Base-by-base conservation (phyloP, 768 basidiomycete species). In the Boletus subparvulus region DNA sequence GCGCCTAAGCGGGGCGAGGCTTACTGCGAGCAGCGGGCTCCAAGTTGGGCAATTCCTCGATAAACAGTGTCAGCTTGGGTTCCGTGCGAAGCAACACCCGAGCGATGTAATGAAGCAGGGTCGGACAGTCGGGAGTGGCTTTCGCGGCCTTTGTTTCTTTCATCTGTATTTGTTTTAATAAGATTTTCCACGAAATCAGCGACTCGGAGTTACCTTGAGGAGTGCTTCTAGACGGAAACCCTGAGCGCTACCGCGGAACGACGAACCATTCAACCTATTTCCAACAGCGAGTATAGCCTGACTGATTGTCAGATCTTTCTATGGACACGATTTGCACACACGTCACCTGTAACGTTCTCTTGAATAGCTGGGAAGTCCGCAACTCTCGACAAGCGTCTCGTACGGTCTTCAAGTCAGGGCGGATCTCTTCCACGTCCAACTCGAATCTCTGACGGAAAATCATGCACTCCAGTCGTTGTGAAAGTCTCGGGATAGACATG, bases 81-180 rank as follows among this genome's bases (percentile, higher is more conserved):
- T 94, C 86, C 7, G 79, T 80, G 32, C 86, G 81, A 54, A 90
- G 64, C 16, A 96, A 77, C 7, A 90, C 80, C 46, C 82, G 80
- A 13, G 90, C 92, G n/a, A 96, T 69, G 67, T 93, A 96, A 69
- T 96, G 94, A 13, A 97, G 77, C n/a, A 98, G 75, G 0, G 93
- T 96, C 0, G 94, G 92, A 61, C 92, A 95, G 8, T 83, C 83
- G 0, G 82, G 47, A 0, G 82, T 81, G 0, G 81, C 82, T 54
- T 83, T 86, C 0, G 81, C 83, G 1, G 91, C 90, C 72, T 83
- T 91, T 9, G 87, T 94, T 62, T 94, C 92, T 66, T 84, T 87
- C 74, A 94, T 73, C 94, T 96, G 59, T 33, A 21, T n/a, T 46
- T 13, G 35, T 4, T 17, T 35, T 9, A 36, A 37, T 21, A 48